Base-by-base conservation (phyloP, 164 flowering plant genomes). In the Macadamia tetraphylla region DNA sequence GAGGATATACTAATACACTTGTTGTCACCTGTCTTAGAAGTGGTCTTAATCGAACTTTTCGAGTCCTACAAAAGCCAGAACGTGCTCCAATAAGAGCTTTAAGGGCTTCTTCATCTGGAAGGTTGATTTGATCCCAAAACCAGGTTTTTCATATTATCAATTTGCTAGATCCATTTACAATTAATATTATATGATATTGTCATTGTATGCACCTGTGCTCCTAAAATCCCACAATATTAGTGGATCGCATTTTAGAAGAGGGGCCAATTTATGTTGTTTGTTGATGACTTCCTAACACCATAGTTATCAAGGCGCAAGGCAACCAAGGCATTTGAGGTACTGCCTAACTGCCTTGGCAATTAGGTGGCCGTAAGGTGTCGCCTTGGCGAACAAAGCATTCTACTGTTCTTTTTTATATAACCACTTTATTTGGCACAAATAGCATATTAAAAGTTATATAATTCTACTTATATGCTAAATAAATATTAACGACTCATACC, bases 41-140 rank as follows among this genome's bases (percentile, higher is more conserved):
- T 87, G 99, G 99, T 29, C 85, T 92, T 66, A 89, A 90, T 80
- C 91, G 89, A 70, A 40, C 87, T 48, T 95, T 95, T 71, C 88
- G 99, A 55, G 88, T 84, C 65, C 66, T 92, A 62, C 97, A 89
- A 78, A 95, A 92, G 80, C 96, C 99, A 72, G 99, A 95, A 70
- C 98, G 98, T 68, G 86, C 97, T 40, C 98, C 94, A 15, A 83
- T 95, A 70, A 85, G 99, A 84, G 99, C 97, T 76, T 77, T 95
- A 69, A 85, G 98, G 79, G 85, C 99, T 80, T 95, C 99, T 65
- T 89, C 99, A 63, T 95, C 99, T 74, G 99, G 99, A 83, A 95
- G 99, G 98, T 95, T 78, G 71, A 55, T 69, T 51, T 35, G 29
- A 55, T 64, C 51, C 70, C 66, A 1, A 53, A 53, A 14, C 57